Evolutionary conservation across 305 asterid genomes (phyloP).

Genomic region (Fraxinus nigra): DNA sequence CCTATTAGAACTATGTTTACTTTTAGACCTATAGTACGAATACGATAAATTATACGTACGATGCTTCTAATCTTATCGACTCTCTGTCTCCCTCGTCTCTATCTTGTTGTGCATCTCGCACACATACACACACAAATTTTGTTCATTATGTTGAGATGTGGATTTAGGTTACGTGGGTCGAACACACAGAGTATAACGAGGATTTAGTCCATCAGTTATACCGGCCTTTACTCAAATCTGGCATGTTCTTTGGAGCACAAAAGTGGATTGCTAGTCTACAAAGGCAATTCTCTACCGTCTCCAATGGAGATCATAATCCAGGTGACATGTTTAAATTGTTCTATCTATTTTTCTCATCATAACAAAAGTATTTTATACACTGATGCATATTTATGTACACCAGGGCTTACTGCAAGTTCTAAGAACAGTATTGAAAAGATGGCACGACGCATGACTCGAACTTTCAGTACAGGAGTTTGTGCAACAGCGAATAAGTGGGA

Average conservation of each 20-base stretch:
- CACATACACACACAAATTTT: not conserved
- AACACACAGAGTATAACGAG: constrained; percentile 74
- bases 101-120: not conserved
- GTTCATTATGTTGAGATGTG: not conserved
- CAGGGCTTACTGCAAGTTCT: constrained; percentile 51
- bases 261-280: constrained; percentile 69
- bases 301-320: constrained; percentile 43
- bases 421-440: constrained; percentile 58
- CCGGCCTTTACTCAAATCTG: constrained; percentile 60
- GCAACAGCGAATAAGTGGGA: constrained; percentile 72
- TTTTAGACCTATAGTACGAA: not conserved
- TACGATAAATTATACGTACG: constrained; percentile 4
- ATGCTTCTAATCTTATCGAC: constrained; percentile 12
- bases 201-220: constrained; percentile 41
- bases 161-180: constrained; percentile 76
- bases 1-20: not conserved
- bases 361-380: not conserved
- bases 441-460: constrained; percentile 70
- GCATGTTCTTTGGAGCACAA: constrained; percentile 70
- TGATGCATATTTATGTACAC: not conserved
- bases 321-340: constrained; percentile 32
- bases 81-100: not conserved
- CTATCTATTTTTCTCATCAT: not conserved
- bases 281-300: constrained; percentile 46
- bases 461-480: constrained; percentile 62